A percentile compares a stretch with the other conserved stretches of the same genome.
phyloP scores from a whole-genome alignment of 2,329 filamentous ascomycete genomes.

The Beauveria sp. region DNA sequence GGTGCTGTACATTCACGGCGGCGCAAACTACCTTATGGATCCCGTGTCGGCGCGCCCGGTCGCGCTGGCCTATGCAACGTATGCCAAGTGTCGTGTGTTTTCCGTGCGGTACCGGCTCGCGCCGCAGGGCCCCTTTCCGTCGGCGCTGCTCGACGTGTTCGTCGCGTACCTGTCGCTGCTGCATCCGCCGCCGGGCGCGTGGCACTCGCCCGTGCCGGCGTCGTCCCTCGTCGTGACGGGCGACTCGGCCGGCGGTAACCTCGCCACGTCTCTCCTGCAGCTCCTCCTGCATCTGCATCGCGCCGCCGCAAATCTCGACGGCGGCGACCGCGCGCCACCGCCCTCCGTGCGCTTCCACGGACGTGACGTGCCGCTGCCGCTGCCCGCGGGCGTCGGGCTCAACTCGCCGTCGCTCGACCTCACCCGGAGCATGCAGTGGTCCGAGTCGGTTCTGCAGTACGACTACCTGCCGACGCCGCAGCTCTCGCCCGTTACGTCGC shows the following conservation, averaged over 20 bases:
- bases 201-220: constrained; percentile 52
- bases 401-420: constrained; percentile 61
- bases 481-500: constrained; percentile 16
- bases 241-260: constrained; percentile 59
- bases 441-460: not conserved
- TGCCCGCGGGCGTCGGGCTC: constrained; percentile 53
- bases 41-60: constrained; percentile 2
- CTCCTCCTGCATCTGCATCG: constrained; percentile 50
- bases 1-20: constrained; percentile 9
- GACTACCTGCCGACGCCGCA: constrained; percentile 31
- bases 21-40: constrained; percentile 8
- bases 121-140: constrained; percentile 61
- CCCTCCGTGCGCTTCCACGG: constrained; percentile 49
- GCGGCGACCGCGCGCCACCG: not conserved
- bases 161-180: constrained; percentile 59
- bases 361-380: constrained; percentile 41
- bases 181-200: constrained; percentile 53
- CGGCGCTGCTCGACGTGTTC: constrained; percentile 59
- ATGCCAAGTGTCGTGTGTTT: not conserved
- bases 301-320: not conserved
- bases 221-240: constrained; percentile 57
- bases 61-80: not conserved
- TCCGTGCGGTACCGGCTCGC: constrained; percentile 40
- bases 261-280: constrained; percentile 54
- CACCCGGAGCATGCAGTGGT: constrained; percentile 35